Evolutionary conservation across 2,329 filamentous ascomycete genomes (phyloP), one percentile per base, ranked within the genome.

Genomic region (Paraphaeosphaeria sporulosa): DNA sequence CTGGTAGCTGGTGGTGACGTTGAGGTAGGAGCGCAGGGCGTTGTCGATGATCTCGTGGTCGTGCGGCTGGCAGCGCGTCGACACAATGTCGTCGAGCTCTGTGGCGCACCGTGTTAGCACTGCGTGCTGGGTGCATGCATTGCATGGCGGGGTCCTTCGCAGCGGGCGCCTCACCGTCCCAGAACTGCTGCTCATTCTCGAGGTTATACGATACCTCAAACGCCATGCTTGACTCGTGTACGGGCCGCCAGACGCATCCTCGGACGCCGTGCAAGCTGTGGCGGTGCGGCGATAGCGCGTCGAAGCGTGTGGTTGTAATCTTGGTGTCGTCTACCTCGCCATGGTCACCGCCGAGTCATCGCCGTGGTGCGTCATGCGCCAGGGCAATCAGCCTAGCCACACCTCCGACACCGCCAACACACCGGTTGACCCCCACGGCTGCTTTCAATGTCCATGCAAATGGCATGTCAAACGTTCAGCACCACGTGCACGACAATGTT

Each of bases 171-270:
- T 77, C 78, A 96, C 94, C 91, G 80, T 89, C 85, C 94, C 93
- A 97, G 82, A 97, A 93, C 80, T 94, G 89, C 78, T 93, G 87
- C 81, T 93, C 92, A 78, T 88, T 89, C 79, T 94, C 90, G 78
- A 92, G 85, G 74, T 84, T 85, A 78, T 87, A 86, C 71, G 85
- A 85, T 73, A 86, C 85, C 79, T 93, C 90, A 80, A 87, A 86
- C 81, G 91, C 81, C 87, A 89, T 89, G 67, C 72, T 80, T 73
- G 66, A 67, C 72, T 78, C 72, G 75, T 68, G 67, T 66, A 60
- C 58, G 65, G 66, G 64, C 66, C 67, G 63, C 63, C 69, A 76
- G 63, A 77, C 73, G 70, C 76, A 78, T 78, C 68, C 65, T 76
- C 74, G 60, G 66, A 61, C 61, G 64, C 66, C 62, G 65, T 54